These are phyloP conservation scores for Saturnispora bothae DNA, from an alignment of 805 yeast species.

Conservation along the genomic window DNA sequence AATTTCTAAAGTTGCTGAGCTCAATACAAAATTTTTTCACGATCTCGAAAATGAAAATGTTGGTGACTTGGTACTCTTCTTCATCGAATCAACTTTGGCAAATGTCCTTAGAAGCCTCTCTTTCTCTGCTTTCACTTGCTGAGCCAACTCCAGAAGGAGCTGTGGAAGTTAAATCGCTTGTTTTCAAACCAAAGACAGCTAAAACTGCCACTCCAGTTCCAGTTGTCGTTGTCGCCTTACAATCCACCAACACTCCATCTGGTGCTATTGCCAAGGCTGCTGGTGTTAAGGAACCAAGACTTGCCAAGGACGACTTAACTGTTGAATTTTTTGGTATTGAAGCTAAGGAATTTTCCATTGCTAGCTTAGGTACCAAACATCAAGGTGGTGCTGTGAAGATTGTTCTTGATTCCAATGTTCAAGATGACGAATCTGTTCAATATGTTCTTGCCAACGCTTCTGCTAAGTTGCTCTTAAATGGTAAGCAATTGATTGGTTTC, in stretches of 20 bases:
- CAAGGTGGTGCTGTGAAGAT: constrained; percentile 49
- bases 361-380: constrained; percentile 35
- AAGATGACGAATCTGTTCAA: constrained; percentile 28
- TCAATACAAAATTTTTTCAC: neutral
- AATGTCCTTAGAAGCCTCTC: constrained; percentile 61
- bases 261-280: constrained; percentile 55
- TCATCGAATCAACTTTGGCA: too few species aligned
- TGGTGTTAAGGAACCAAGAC: constrained; percentile 71
- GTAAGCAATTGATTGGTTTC: constrained; percentile 35
- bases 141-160: constrained; percentile 43
- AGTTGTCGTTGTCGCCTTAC: constrained; percentile 66
- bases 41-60: neutral
- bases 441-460: constrained; percentile 41
- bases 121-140: constrained; percentile 55
- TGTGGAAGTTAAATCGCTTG: constrained; percentile 57
- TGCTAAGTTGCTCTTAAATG: constrained; percentile 40
- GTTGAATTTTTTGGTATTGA: constrained; percentile 46
- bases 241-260: constrained; percentile 60
- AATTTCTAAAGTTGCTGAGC: too few species aligned
- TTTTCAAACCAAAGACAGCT: constrained; percentile 87
- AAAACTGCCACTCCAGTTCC: constrained; percentile 74
- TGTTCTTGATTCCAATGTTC: constrained; percentile 43
- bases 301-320: constrained; percentile 76
- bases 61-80: too few species aligned
- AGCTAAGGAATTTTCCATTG: constrained; percentile 55